Base-by-base conservation (phyloP, 768 basidiomycete species). In the Atractiella rhizophila region DNA sequence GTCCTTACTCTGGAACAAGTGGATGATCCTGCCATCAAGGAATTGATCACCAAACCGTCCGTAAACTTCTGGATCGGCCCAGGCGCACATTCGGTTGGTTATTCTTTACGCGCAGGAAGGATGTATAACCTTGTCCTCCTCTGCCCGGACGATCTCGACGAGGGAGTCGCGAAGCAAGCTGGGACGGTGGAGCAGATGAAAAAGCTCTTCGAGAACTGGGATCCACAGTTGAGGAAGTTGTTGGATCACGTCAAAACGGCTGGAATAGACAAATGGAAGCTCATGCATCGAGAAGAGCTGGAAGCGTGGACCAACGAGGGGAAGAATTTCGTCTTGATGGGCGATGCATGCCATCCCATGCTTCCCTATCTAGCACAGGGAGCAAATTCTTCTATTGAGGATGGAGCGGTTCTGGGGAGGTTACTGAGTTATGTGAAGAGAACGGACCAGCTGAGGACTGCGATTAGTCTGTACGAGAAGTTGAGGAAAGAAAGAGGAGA, bases 91-190 rank as follows among this genome's bases (percentile, higher is more conserved):
- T 32, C 30, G 5, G 37, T 42, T 7, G 29, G 35, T 20, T 42
- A 42, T 20, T 37, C 33, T 15, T 23, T 42, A 8, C 35, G 37
- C 23, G 34, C 26, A 21, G 41, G 41, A 4, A 19, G 25, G 27
- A 21, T 35, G 24, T 19, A 21, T 13, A 42, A 42, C 21, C 35
- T 42, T 25, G 41, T 42, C 9, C 21, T 45, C 31, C 30, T 49
- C 33, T 10, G 45, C n/a, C 24, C 51, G 27, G 5, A 59, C 42
- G 13, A 51, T 37, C 15, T 47, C 33, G 35, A 52, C 47, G 13
- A 56, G 45, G 32, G 56, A 52, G 23, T 46, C 31, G 12, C 42
- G 33, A 13, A 42, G 38, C 33, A 37, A 24, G 20, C 30, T 36
- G 31, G 35, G 10, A 25, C 18, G 16, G 26, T 34, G 9, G 36